Evolutionary conservation across 1,284 basidiomycete genomes (phyloP).

Genomic region (Cutaneotrichosporon arboriforme): DNA sequence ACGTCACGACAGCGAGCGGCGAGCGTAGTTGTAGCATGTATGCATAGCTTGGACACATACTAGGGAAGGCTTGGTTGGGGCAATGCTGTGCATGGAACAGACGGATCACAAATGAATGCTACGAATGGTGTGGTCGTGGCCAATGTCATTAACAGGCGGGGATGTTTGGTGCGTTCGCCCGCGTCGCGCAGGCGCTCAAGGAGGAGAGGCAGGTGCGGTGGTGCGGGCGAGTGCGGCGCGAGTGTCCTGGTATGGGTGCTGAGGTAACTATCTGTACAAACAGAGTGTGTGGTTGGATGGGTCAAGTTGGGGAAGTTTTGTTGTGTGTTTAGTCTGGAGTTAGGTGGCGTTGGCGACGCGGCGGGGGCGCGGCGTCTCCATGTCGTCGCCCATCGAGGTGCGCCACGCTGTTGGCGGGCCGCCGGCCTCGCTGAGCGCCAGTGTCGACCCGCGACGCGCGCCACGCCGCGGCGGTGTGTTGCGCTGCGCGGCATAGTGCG

Average conservation of each 20-base stretch:
- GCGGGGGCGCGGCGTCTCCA: slow-evolving; percentile 11
- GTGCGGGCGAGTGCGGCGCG: background rate
- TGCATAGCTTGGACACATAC: too few relatives aligned
- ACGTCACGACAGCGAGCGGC: too few relatives aligned
- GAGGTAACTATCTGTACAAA: background rate
- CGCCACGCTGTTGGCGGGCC: slow-evolving; percentile 14
- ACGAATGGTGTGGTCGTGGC: background rate
- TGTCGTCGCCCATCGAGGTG: slow-evolving; percentile 1
- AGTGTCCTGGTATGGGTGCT: slow-evolving; percentile 2
- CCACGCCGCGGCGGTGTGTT: slow-evolving; percentile 2
- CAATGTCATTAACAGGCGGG: background rate
- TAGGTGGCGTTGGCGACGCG: slow-evolving; percentile 15
- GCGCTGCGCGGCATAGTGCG: background rate
- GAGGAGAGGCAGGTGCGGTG: background rate
- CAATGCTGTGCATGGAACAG: background rate
- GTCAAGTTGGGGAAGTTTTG: too few relatives aligned
- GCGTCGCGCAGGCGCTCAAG: too few relatives aligned
- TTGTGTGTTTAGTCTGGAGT: too few relatives aligned
- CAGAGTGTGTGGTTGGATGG: background rate
- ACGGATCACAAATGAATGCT: background rate
- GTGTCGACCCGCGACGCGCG: slow-evolving; percentile 4
- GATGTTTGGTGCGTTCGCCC: too few relatives aligned
- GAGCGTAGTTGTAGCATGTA: too few relatives aligned
- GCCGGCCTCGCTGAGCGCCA: slow-evolving; percentile 11
- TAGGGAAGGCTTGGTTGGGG: too few relatives aligned